Evolutionary conservation across 495 filamentous ascomycete genomes (phyloP).

Genomic region (Hyaloscypha hepaticicola): DNA sequence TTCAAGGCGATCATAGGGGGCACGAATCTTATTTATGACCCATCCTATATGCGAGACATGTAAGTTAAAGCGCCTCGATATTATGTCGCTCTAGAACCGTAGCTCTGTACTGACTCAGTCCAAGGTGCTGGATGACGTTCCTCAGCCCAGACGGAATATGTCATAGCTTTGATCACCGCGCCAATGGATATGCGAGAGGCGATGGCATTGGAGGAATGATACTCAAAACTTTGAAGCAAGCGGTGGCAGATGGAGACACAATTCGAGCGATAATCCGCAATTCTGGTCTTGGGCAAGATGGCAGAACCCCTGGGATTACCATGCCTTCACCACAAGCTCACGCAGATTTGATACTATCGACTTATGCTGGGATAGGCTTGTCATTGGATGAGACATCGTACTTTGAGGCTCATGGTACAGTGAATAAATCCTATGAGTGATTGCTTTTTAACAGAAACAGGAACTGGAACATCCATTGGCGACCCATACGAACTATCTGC

Average conservation of each 20-base stretch:
- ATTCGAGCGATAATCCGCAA: constrained; percentile 62
- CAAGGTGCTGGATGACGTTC: constrained; percentile 23
- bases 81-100: constrained; percentile 7
- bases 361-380: constrained; percentile 49
- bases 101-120: no score
- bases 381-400: constrained; percentile 36
- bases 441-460: background rate
- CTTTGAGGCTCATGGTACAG: constrained; percentile 42
- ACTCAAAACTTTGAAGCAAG: constrained; percentile 61
- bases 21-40: constrained; percentile 16
- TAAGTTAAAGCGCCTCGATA: constrained; percentile 18
- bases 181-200: constrained; percentile 65
- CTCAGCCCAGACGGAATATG: constrained; percentile 47
- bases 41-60: constrained; percentile 25
- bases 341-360: constrained; percentile 49
- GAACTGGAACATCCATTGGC: constrained; percentile 49
- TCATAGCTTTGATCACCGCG: constrained; percentile 59
- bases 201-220: constrained; percentile 60
- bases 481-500: constrained; percentile 41
- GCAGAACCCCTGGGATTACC: constrained; percentile 55
- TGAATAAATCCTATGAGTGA: background rate
- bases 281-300: constrained; percentile 59
- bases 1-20: constrained; percentile 17
- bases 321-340: constrained; percentile 57
- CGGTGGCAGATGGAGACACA: constrained; percentile 53